Conservation (phyloP, 768 basidiomycete genomes). For the Suillus placidus region DNA sequence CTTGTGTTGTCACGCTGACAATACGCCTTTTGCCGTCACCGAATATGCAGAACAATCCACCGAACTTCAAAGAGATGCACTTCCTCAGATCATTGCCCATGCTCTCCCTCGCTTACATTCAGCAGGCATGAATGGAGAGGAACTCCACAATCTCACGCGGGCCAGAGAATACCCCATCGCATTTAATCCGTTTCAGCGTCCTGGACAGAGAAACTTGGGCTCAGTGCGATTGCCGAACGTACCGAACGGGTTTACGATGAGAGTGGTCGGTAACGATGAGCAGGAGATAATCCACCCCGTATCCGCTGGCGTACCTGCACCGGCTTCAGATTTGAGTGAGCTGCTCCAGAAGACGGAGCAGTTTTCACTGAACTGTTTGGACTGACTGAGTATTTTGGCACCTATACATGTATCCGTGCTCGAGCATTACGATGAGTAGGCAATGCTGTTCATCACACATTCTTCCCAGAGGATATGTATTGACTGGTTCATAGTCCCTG, state of each 20-base stretch:
- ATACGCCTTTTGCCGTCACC: constrained; percentile 36
- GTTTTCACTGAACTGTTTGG: constrained; percentile 31
- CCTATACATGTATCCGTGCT: neutral
- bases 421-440: neutral
- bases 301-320: constrained; percentile 1
- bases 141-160: constrained; percentile 26
- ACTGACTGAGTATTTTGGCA: constrained; percentile 28
- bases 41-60: constrained; percentile 42
- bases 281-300: neutral
- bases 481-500: neutral
- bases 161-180: constrained; percentile 33
- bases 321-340: constrained; percentile 12
- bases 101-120: constrained; percentile 26
- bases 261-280: constrained; percentile 25
- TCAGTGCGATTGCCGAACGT: constrained; percentile 31
- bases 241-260: constrained; percentile 36
- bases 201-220: constrained; percentile 33
- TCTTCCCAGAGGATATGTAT: neutral
- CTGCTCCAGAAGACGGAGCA: constrained; percentile 18
- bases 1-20: constrained; percentile 31
- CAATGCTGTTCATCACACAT: neutral
- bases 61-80: constrained; percentile 31
- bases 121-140: constrained; percentile 19
- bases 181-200: constrained; percentile 37
- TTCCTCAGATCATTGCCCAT: constrained; percentile 32